Percentiles rank a stretch among this genome's conserved stretches.
phyloP scores from a whole-genome alignment of 192 early-diverging fungal species.

The Coemansia sp. region DNA sequence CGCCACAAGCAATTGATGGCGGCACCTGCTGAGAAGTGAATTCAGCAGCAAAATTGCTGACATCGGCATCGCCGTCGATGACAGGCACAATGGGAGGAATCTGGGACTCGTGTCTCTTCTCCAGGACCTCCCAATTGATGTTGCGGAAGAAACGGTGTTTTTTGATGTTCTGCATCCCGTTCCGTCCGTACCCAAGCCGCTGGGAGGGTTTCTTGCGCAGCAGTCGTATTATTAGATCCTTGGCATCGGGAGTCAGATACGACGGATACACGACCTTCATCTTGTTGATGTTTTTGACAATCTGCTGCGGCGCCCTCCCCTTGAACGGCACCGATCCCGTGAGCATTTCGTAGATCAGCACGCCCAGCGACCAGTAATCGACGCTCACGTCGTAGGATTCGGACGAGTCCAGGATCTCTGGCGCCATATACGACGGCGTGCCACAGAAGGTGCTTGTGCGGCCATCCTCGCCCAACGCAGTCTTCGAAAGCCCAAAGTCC shows the following conservation, averaged over 20 bases:
- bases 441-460: constrained; percentile 85
- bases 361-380: constrained; percentile 91
- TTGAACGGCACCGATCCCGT: constrained; percentile 82
- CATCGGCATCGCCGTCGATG: constrained; percentile 62
- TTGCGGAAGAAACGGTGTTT: constrained; percentile 75
- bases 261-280: constrained; percentile 78
- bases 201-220: constrained; percentile 62
- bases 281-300: constrained; percentile 81
- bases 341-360: constrained; percentile 91
- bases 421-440: constrained; percentile 87
- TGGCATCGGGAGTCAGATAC: constrained; percentile 76
- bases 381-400: constrained; percentile 70
- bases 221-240: constrained; percentile 73
- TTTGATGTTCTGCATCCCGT: constrained; percentile 41
- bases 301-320: constrained; percentile 76
- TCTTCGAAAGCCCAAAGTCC: constrained; percentile 93
- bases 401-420: constrained; percentile 63
- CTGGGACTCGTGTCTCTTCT: constrained; percentile 47
- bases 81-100: constrained; percentile 70
- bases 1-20: constrained; percentile 28
- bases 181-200: constrained; percentile 57
- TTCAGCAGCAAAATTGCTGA: constrained; percentile 77
- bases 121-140: constrained; percentile 66
- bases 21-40: constrained; percentile 65
- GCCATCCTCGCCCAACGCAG: constrained; percentile 43